Evolutionary conservation across 768 basidiomycete species (phyloP), one percentile per base, ranked within the genome.

Genomic region (Tricholoma terreum): DNA sequence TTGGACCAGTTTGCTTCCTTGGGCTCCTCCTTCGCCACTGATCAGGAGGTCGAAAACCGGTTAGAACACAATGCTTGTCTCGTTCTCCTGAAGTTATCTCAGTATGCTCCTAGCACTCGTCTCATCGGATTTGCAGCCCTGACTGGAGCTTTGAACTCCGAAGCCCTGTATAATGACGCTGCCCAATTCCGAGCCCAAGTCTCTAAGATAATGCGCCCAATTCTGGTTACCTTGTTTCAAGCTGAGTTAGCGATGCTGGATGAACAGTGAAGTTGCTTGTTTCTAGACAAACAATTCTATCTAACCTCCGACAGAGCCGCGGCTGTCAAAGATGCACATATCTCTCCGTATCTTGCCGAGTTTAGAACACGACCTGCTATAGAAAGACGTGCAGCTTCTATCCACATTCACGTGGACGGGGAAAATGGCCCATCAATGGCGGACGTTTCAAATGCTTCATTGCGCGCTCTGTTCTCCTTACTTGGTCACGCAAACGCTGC

Each of bases 401-500:
- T 97, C 12, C 94, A 95, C 67, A 75, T 88, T 8, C 94, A 96
- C 67, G 73, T 94, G 14, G 89, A 95, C 61, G 94, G 94, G 9
- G 91, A 97, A 64, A 83, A 85, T 50, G 94, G 94, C 0, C 93
- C 94, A 22, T 81, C 85, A 1, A 77, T 75, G 50, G 70, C 73
- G 1, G 94, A 94, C 62, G 89, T 96, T 22, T 81, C 87, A 0
- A 84, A 83, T 35, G 88, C 91, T 7, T 80, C 86, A 2, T 75
- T 97, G 30, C 83, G 86, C 24, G 86, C 87, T 1, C 69, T 93
- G 8, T 86, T 86, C 52, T 80, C 85, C 3, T 73, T 98, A 6
- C 71, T 94, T 30, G 84, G 79, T 22, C 91, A 92, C 63, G 85
- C 90, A 4, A 89, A 89, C 61, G 87, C 87, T 8, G 71, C 76